A percentile compares a stretch with the other conserved stretches of the same genome.
Evolutionary conservation across 352 stramenopile genomes (phyloP).

Genomic region (Globisporangium viniferum): DNA sequence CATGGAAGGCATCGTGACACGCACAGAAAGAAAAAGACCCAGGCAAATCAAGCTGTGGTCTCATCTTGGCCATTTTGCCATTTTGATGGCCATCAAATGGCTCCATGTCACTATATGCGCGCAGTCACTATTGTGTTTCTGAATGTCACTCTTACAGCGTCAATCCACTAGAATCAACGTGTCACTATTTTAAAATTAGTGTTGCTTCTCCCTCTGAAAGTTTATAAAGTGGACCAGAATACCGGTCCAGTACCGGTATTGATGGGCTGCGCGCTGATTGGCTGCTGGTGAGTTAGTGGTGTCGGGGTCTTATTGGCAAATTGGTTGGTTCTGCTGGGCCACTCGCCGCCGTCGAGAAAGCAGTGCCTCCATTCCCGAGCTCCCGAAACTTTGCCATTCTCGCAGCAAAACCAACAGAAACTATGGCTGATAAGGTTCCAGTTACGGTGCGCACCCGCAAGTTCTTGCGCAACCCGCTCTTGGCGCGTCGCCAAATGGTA

Average conservation of each 20-base stretch:
- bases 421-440: conserved; percentile 90
- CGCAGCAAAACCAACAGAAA: conserved; percentile 61
- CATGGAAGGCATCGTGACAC: too few species aligned
- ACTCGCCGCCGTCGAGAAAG: neutral
- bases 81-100: neutral
- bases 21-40: too few species aligned
- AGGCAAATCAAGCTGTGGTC: too few species aligned
- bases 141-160: neutral
- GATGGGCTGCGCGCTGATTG: conserved; percentile 30
- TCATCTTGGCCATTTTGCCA: too few species aligned
- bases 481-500: conserved; percentile 97
- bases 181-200: neutral
- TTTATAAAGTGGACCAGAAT: neutral
- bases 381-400: conserved; percentile 37
- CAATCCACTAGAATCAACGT: too few species aligned
- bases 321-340: conserved; percentile 78
- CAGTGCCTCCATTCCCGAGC: conserved; percentile 3
- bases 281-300: conserved; percentile 26
- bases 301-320: conserved; percentile 29
- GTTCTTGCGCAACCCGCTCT: conserved; percentile 98
- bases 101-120: neutral
- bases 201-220: neutral
- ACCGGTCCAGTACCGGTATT: conserved; percentile 2
- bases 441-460: conserved; percentile 99
- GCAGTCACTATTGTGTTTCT: neutral